Evolutionary conservation across 1,284 basidiomycete genomes (phyloP).

Genomic region (Heterobasidion parviporum): DNA sequence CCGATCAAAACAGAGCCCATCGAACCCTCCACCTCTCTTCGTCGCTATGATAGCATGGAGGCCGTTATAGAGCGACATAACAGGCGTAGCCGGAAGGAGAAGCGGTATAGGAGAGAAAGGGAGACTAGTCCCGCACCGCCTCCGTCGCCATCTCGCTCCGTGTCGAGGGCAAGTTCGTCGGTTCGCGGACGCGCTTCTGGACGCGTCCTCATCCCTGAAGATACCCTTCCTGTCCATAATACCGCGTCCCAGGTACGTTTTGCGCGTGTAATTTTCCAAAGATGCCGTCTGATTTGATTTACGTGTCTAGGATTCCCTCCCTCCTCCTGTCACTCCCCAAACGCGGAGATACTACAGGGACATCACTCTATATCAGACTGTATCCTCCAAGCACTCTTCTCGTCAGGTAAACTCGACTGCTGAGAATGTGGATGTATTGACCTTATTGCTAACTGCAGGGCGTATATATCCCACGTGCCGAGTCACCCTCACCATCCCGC

Average conservation of each 20-base stretch:
- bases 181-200: slow-evolving; percentile 48
- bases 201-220: slow-evolving; percentile 25
- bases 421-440: neutral
- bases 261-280: slow-evolving; percentile 8
- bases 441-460: slow-evolving; percentile 3
- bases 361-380: slow-evolving; percentile 9
- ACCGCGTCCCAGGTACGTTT: slow-evolving; percentile 23
- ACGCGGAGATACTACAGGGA: slow-evolving; percentile 12
- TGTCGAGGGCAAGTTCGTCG: slow-evolving; percentile 27
- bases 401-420: slow-evolving; percentile 5
- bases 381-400: slow-evolving; percentile 4
- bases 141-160: slow-evolving; percentile 30
- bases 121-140: slow-evolving; percentile 36
- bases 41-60: slow-evolving; percentile 64
- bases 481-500: slow-evolving; percentile 13
- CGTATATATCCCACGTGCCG: slow-evolving; percentile 9
- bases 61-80: slow-evolving; percentile 62
- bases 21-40: slow-evolving; percentile 38
- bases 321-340: slow-evolving; percentile 9
- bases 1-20: slow-evolving; percentile 54
- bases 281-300: neutral
- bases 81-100: slow-evolving; percentile 39
- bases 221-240: slow-evolving; percentile 18
- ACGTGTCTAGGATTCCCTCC: slow-evolving; percentile 17
- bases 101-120: slow-evolving; percentile 30